Evolutionary conservation across 139 green algal species (phyloP).

Genomic region (Chlamydomonas eustigma): DNA sequence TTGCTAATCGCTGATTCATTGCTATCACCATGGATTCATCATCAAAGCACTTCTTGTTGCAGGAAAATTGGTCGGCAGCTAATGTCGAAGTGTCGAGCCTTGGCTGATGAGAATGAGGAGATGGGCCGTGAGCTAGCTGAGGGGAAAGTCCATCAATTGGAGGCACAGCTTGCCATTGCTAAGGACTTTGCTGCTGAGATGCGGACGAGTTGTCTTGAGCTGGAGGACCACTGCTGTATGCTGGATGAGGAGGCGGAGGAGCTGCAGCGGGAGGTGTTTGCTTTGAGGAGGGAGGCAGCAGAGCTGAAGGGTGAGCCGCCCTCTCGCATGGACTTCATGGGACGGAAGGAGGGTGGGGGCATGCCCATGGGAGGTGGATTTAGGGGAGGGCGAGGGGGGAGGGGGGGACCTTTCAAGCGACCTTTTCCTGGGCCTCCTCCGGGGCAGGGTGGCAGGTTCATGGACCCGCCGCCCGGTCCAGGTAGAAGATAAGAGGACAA

Average conservation of each 20-base stretch:
- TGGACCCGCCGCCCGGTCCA: not conserved
- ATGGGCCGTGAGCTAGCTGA: slow-evolving; percentile 67
- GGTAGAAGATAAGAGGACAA: too few species aligned
- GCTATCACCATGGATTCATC: too few species aligned
- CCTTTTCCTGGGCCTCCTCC: not conserved
- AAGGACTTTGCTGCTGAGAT: slow-evolving; percentile 45
- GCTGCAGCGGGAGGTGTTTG: slow-evolving; percentile 53
- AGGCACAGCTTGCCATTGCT: slow-evolving; percentile 40
- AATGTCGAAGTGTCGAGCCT: slow-evolving; percentile 71
- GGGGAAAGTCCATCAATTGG: slow-evolving; percentile 56
- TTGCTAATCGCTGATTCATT: too few species aligned
- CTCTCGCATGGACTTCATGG: not conserved
- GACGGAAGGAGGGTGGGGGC: not conserved
- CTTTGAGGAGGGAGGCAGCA: slow-evolving; percentile 27
- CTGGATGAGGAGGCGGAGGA: slow-evolving; percentile 44
- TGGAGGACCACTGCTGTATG: slow-evolving; percentile 21
- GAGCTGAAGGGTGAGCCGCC: slow-evolving; percentile 15
- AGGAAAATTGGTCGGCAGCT: slow-evolving; percentile 68
- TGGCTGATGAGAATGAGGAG: slow-evolving; percentile 73
- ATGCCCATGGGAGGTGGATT: slow-evolving; percentile 5
- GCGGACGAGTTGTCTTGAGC: slow-evolving; percentile 14
- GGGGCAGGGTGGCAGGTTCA: not conserved
- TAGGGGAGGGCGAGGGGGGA: not conserved
- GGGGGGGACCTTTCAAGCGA: slow-evolving; percentile 1
- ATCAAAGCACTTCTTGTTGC: too few species aligned